phyloP scores from a whole-genome alignment of 1,284 basidiomycete genomes.

The Malassezia globosa region DNA sequence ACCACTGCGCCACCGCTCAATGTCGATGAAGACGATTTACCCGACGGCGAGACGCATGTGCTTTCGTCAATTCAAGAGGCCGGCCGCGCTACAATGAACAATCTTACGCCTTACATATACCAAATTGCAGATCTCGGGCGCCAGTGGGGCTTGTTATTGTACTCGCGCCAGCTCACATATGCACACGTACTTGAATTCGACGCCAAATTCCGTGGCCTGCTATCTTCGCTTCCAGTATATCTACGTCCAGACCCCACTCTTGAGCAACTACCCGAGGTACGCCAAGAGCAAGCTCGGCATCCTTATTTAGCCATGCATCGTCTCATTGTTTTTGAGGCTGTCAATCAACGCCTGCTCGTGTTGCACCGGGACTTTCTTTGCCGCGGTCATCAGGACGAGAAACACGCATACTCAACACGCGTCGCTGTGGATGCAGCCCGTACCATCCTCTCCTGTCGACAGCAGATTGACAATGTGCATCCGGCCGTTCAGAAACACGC shows the following conservation, averaged over 20 bases:
- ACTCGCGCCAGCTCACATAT: conserved; percentile 21
- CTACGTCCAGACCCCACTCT: conserved; percentile 27
- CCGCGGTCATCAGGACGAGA: conserved; percentile 29
- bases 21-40: conserved; percentile 29
- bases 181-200: conserved; percentile 28
- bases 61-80: conserved; percentile 13
- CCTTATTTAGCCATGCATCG: conserved; percentile 34
- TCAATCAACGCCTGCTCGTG: conserved; percentile 33
- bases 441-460: conserved; percentile 16
- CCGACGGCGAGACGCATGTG: conserved; percentile 7
- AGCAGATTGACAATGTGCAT: conserved; percentile 20
- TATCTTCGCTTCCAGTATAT: conserved; percentile 26
- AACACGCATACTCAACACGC: conserved; percentile 30
- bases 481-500: conserved; percentile 15
- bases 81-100: conserved; percentile 21
- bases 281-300: conserved; percentile 24
- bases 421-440: conserved; percentile 17
- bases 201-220: conserved; percentile 22
- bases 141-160: conserved; percentile 21
- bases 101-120: conserved; percentile 26
- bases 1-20: conserved; percentile 30
- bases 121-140: conserved; percentile 26
- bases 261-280: conserved; percentile 31
- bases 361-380: conserved; percentile 33
- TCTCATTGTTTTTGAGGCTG: conserved; percentile 26